Percentiles rank a stretch among this genome's conserved stretches.
Conservation (phyloP, 345 rosid genomes). For the Toxicodendron radicans region DNA sequence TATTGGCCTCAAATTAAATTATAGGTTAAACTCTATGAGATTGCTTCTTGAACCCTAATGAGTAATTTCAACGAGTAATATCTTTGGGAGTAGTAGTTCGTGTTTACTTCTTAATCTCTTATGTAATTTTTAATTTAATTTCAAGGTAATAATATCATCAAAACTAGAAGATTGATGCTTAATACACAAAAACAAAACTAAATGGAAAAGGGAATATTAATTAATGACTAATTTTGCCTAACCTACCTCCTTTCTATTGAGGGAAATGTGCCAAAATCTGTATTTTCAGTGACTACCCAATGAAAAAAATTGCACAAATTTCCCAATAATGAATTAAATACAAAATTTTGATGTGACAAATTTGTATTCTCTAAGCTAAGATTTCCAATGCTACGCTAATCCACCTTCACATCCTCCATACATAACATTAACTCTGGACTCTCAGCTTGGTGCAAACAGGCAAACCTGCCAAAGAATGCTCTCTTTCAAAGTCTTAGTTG, state of each 20-base stretch:
- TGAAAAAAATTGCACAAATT: conserved; percentile 14
- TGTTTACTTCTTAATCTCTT: background rate
- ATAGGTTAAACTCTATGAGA: too few species aligned
- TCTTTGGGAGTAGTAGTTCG: background rate
- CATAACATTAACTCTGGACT: background rate
- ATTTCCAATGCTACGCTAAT: background rate
- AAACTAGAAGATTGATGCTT: background rate
- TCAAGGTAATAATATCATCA: too few species aligned
- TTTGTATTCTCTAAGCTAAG: conserved; percentile 8
- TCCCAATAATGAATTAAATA: conserved; percentile 22
- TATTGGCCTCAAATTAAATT: too few species aligned
- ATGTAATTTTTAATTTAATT: too few species aligned
- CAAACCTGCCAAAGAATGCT: background rate
- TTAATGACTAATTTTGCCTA: conserved; percentile 4
- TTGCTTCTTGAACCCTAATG: too few species aligned
- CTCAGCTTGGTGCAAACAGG: conserved; percentile 3
- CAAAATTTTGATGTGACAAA: conserved; percentile 18
- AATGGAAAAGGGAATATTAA: background rate
- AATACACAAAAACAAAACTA: background rate
- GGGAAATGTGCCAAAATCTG: conserved; percentile 22
- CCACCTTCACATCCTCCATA: conserved; percentile 8
- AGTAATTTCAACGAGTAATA: too few species aligned
- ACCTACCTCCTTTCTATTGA: background rate
- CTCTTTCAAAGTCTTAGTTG: background rate
- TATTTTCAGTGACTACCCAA: conserved; percentile 6